Evolutionary conservation across 2,329 filamentous ascomycete species (phyloP).

Genomic region (Septoria linicola): DNA sequence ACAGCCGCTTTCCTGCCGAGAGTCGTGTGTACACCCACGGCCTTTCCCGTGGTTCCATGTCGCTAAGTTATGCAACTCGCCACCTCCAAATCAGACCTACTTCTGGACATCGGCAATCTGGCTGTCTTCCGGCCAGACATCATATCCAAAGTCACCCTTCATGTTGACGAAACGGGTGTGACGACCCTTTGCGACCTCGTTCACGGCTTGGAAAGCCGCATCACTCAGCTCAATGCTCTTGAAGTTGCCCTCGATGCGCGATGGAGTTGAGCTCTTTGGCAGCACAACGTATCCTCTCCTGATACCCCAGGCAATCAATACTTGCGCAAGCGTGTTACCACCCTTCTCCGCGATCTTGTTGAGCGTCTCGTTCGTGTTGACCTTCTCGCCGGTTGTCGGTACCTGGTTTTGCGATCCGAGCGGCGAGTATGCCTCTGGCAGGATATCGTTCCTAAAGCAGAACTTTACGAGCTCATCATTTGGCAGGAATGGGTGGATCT

Average conservation of each 20-base stretch:
- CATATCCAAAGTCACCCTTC: constrained; percentile 76
- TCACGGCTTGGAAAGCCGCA: constrained; percentile 58
- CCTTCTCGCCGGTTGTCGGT: constrained; percentile 65
- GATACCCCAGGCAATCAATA: constrained; percentile 65
- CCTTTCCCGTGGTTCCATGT: too few species aligned
- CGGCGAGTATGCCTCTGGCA: constrained; percentile 55
- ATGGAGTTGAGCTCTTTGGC: constrained; percentile 68
- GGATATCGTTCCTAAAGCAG: constrained; percentile 57
- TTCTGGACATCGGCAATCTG: constrained; percentile 17
- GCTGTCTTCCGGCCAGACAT: constrained; percentile 42
- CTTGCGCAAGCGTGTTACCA: constrained; percentile 59
- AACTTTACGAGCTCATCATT: constrained; percentile 60
- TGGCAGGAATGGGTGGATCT: constrained; percentile 60
- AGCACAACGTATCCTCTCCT: constrained; percentile 66
- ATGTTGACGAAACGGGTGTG: constrained; percentile 76
- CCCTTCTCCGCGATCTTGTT: constrained; percentile 59
- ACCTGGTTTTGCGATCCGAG: constrained; percentile 69
- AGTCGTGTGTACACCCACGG: too few species aligned
- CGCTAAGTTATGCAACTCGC: too few species aligned
- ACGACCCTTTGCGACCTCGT: constrained; percentile 63
- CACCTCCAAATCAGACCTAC: too few species aligned
- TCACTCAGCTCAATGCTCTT: constrained; percentile 58
- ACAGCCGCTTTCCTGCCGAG: too few species aligned
- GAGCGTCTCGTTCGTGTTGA: constrained; percentile 59
- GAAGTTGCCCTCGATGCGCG: constrained; percentile 67